Percentiles rank a stretch among this genome's conserved stretches.
phyloP scores from a whole-genome alignment of 1,139 yeast genomes.

The Eremothecium coryli region DNA sequence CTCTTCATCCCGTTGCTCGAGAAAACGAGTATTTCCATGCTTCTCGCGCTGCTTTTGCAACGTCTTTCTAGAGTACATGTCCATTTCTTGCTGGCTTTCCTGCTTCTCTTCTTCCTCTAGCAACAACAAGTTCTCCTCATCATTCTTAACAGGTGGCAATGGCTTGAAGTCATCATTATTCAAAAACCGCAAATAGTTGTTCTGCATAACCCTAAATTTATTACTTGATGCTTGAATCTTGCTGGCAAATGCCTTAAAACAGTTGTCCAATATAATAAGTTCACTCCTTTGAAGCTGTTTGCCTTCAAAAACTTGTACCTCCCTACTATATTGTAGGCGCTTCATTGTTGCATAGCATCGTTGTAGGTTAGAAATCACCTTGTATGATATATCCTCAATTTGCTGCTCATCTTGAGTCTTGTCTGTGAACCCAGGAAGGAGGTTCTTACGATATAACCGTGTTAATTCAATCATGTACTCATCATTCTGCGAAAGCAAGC shows the following conservation, averaged over 20 bases:
- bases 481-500: constrained; percentile 42
- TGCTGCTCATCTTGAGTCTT: constrained; percentile 57
- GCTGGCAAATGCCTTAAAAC: constrained; percentile 76
- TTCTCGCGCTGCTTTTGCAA: constrained; percentile 35
- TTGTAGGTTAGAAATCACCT: constrained; percentile 66
- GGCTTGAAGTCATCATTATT: constrained; percentile 57
- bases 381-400: constrained; percentile 68
- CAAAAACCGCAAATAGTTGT: constrained; percentile 68
- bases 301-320: constrained; percentile 26
- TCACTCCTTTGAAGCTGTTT: constrained; percentile 38
- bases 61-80: constrained; percentile 38
- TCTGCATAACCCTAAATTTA: constrained; percentile 75
- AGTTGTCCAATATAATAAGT: constrained; percentile 60
- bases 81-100: constrained; percentile 31
- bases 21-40: constrained; percentile 33
- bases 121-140: constrained; percentile 19
- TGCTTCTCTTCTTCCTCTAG: constrained; percentile 39
- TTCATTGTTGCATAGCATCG: constrained; percentile 69
- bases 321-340: constrained; percentile 45
- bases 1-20: constrained; percentile 71
- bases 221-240: constrained; percentile 74
- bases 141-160: constrained; percentile 23
- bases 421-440: constrained; percentile 81
- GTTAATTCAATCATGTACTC: constrained; percentile 44
- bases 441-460: constrained; percentile 65